These are phyloP conservation scores for Wickerhamiella galacta DNA, from an alignment of 805 yeast genomes.

Conservation along the genomic window DNA sequence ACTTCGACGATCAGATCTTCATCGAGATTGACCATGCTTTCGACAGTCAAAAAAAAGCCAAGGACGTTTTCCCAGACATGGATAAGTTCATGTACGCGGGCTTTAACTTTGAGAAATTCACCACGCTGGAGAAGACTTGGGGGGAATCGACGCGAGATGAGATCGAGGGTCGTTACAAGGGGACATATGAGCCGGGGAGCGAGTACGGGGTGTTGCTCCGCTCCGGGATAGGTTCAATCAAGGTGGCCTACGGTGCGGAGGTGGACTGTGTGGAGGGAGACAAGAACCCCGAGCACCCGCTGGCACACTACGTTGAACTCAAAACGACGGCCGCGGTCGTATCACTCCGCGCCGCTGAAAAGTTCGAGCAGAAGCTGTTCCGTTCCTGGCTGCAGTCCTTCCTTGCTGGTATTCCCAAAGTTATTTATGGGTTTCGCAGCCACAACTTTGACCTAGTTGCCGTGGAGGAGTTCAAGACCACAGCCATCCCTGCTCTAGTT, in stretches of 20 bases:
- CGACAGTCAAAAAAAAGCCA: background rate
- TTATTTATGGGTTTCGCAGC: constrained; percentile 78
- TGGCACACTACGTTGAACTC: constrained; percentile 68
- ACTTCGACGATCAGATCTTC: constrained; percentile 42
- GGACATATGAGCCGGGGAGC: constrained; percentile 48
- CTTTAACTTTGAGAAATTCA: constrained; percentile 68
- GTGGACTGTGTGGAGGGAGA: constrained; percentile 83
- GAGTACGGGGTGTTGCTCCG: constrained; percentile 70
- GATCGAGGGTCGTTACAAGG: constrained; percentile 49
- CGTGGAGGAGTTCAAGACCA: constrained; percentile 62
- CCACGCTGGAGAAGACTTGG: constrained; percentile 74
- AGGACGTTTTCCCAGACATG: constrained; percentile 11
- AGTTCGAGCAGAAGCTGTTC: constrained; percentile 61
- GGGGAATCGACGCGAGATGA: constrained; percentile 43
- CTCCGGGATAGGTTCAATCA: constrained; percentile 65
- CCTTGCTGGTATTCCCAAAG: constrained; percentile 63
- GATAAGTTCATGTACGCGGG: constrained; percentile 27
- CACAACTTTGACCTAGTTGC: constrained; percentile 43
- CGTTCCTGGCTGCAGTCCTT: constrained; percentile 90
- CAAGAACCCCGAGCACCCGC: constrained; percentile 28
- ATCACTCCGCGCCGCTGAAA: constrained; percentile 38
- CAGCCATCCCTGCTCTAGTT: constrained; percentile 44
- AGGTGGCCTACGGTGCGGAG: constrained; percentile 68
- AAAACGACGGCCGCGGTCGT: constrained; percentile 50
- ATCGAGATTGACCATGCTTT: constrained; percentile 23